Percentiles rank a stretch among this genome's conserved stretches.
phyloP scores from a whole-genome alignment of 371 early-diverging fungal species.

The Lichtheimia corymbifera region DNA sequence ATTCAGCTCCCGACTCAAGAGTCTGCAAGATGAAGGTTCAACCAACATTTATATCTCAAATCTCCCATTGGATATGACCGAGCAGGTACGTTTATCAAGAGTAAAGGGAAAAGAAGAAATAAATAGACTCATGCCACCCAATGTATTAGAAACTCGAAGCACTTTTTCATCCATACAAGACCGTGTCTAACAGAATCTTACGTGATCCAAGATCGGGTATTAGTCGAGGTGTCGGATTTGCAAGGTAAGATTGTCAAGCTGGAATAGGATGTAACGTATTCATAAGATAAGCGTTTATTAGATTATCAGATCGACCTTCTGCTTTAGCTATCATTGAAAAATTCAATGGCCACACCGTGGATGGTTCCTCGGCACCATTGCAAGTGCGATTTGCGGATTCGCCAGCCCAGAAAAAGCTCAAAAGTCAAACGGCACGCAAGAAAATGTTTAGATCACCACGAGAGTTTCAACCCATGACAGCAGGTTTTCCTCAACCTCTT shows the following conservation, averaged over 20 bases:
- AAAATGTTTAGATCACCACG: slow-evolving; percentile 29
- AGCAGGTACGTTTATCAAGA: slow-evolving; percentile 48
- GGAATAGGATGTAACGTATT: not conserved
- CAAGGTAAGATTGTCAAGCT: slow-evolving; percentile 39
- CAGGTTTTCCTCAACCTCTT: slow-evolving; percentile 27
- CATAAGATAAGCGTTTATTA: slow-evolving; percentile 12
- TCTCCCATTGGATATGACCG: slow-evolving; percentile 69
- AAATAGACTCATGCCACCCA: too few relatives aligned
- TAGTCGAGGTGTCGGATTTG: slow-evolving; percentile 82
- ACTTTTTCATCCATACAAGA: slow-evolving; percentile 62
- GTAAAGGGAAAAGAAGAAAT: not conserved
- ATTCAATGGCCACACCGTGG: slow-evolving; percentile 62
- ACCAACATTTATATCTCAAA: slow-evolving; percentile 87
- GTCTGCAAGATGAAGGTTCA: slow-evolving; percentile 74
- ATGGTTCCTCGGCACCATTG: slow-evolving; percentile 64
- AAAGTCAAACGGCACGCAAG: slow-evolving; percentile 41
- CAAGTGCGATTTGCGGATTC: slow-evolving; percentile 85
- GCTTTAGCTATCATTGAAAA: slow-evolving; percentile 69
- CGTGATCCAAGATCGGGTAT: slow-evolving; percentile 57
- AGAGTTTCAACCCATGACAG: slow-evolving; percentile 43
- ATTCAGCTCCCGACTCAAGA: slow-evolving; percentile 70
- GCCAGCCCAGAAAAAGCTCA: slow-evolving; percentile 75
- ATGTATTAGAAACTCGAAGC: slow-evolving; percentile 56
- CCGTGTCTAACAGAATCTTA: slow-evolving; percentile 74
- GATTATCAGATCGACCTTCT: slow-evolving; percentile 70